phyloP scores from a whole-genome alignment of 176 grass and related monocot genomes.

The Aegilops sharonensis region DNA sequence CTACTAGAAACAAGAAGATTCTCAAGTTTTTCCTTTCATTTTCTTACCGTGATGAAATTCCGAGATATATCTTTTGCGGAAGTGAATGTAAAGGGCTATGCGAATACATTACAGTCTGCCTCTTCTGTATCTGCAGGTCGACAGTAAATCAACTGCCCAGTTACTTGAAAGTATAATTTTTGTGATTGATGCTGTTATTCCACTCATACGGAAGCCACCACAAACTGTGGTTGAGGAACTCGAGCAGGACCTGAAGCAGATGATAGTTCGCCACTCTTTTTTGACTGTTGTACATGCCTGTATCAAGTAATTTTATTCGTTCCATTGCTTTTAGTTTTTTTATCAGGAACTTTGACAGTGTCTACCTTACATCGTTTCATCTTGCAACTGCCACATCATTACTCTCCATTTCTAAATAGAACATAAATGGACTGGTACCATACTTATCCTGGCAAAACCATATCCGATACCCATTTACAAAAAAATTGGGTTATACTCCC shows the following conservation, averaged over 20 bases:
- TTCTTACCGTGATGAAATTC: conserved; percentile 4
- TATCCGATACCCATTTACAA: conserved; percentile 5
- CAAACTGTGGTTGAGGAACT: conserved; percentile 90
- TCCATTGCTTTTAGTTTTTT: conserved; percentile 2
- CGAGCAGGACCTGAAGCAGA: conserved; percentile 96
- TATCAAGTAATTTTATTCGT: conserved; percentile 71
- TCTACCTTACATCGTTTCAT: background rate
- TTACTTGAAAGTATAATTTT: conserved; percentile 98
- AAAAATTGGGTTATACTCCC: background rate
- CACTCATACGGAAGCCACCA: conserved; percentile 83
- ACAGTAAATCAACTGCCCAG: conserved; percentile 81
- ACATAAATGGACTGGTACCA: background rate
- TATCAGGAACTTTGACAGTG: background rate
- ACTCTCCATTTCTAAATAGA: background rate
- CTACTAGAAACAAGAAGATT: conserved; percentile 20
- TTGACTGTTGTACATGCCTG: conserved; percentile 98
- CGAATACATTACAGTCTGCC: background rate
- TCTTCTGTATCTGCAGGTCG: conserved; percentile 53
- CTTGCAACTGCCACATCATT: background rate
- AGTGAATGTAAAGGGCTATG: conserved; percentile 15
- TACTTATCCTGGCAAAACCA: conserved; percentile 16
- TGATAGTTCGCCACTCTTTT: conserved; percentile 96
- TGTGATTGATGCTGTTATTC: conserved; percentile 93
- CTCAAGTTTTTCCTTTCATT: background rate
- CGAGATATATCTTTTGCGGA: background rate